Evolutionary conservation across 495 filamentous ascomycete genomes (phyloP), one percentile per base, ranked within the genome.

Genomic region (Neurospora sp.): DNA sequence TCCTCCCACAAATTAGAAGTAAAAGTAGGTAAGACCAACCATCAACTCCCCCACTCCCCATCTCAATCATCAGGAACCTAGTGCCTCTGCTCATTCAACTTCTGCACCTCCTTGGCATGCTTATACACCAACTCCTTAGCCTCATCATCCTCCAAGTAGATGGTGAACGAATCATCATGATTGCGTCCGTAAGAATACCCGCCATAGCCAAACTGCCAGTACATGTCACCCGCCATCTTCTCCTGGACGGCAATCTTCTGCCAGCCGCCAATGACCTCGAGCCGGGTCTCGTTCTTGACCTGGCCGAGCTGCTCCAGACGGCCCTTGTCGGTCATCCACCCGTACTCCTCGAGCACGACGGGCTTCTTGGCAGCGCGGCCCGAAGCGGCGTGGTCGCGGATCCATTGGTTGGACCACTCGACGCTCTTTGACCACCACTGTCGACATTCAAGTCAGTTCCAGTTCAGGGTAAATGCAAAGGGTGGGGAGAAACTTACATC

Each of bases 271-370:
- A 89, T 81, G 7, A 89, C 83, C n/a, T 81, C 82, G 39, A 83
- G 70, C 2, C 86, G 72, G 37, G 84, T 83, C 38, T 76, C 70
- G 72, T 84, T 81, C 46, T 76, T 72, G 38, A 78, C 77, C 41
- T 71, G 78, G 54, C 78, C 76, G 10, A 77, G 75, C 70, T 80
- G 74, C 42, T 78, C 78, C 76, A 86, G 70, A 79, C 84, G 73
- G 81, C 74, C 66, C 76, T 83, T 79, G 54, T 82, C 77, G 3
- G 81, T 84, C 48, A 86, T 77, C 75, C 77, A 83, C 74, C 90
- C 89, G 75, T 92, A 92, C 78, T 92, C 91, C 75, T 93, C 91
- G 70, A 90, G 85, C 27, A 92, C 82, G 54, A 91, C 90, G 0
- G 91, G 90, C 80, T 92, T 92, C 27, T 85, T 86, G 10, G 84